Evolutionary conservation across 108 stramenopile genomes (phyloP).

Genomic region (Nannochloropsis oceanica): DNA sequence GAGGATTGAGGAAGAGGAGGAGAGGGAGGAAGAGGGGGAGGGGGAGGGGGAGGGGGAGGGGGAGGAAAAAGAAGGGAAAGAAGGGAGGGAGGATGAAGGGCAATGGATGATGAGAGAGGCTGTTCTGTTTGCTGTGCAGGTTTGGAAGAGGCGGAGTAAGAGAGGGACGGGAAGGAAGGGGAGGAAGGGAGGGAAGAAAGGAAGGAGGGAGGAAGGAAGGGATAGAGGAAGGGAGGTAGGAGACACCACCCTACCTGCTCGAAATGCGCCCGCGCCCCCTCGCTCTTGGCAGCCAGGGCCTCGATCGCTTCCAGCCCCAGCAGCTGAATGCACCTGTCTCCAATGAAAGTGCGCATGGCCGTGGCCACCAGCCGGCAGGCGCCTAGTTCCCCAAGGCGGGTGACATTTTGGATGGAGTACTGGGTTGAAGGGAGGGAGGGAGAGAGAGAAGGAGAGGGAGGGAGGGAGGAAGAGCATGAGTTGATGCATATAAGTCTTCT

Average conservation of each 20-base stretch:
- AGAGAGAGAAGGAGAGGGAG: not conserved
- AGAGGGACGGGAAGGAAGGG: not conserved
- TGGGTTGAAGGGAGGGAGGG: not conserved
- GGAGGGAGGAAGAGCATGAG: not conserved
- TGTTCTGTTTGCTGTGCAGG: not conserved
- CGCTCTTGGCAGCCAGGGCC: not conserved
- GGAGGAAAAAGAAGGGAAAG: not conserved
- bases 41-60: not conserved
- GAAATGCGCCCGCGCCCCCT: not conserved
- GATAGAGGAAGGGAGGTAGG: not conserved
- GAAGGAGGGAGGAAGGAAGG: not conserved
- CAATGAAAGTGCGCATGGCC: not conserved
- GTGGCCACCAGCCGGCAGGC: not conserved
- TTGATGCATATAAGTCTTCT: too few relatives aligned
- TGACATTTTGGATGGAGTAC: not conserved
- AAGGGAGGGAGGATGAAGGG: not conserved
- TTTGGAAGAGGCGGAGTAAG: too few relatives aligned
- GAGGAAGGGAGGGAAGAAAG: not conserved
- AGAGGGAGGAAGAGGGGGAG: not conserved
- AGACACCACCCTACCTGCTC: not conserved
- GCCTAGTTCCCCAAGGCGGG: not conserved
- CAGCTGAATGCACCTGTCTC: not conserved
- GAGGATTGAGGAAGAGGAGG: not conserved
- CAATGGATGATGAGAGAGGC: too few relatives aligned
- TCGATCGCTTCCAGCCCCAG: not conserved